Conservation (phyloP, 225 moss, liverwort and hornwort genomes). For the Polytrichum commune region DNA sequence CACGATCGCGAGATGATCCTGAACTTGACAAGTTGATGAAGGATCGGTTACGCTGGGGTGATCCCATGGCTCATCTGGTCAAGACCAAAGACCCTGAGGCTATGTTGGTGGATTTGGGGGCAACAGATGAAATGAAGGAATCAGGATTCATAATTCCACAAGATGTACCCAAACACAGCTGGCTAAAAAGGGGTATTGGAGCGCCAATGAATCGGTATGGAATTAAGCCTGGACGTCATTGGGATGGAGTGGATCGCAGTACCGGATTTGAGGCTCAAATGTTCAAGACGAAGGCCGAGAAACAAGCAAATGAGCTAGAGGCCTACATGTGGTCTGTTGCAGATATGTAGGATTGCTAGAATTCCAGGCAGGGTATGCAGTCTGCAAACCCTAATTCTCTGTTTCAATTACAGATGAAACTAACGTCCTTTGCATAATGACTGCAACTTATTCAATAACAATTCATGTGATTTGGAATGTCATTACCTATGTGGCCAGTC, state of each 20-base stretch:
- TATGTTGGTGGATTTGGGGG: constrained; percentile 76
- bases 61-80: constrained; percentile 98
- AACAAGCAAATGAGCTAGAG: constrained; percentile 79
- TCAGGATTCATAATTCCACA: constrained; percentile 93
- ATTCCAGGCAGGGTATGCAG: background rate
- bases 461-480: too few relatives aligned
- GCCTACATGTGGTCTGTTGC: constrained; percentile 98
- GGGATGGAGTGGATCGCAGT: constrained; percentile 97
- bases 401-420: background rate
- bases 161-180: constrained; percentile 80
- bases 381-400: background rate
- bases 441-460: too few relatives aligned
- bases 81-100: constrained; percentile 52
- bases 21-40: constrained; percentile 73
- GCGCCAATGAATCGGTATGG: constrained; percentile 89
- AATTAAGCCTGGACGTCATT: constrained; percentile 90
- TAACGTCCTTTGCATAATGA: too few relatives aligned
- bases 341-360: constrained; percentile 68
- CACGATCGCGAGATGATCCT: constrained; percentile 86
- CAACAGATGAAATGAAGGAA: constrained; percentile 86
- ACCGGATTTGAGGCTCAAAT: constrained; percentile 80
- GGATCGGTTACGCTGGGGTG: constrained; percentile 78
- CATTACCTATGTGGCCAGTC: too few relatives aligned
- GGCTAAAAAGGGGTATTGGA: constrained; percentile 73
- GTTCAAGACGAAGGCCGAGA: constrained; percentile 90